A percentile compares a stretch with the other conserved stretches of the same genome.
These are phyloP conservation scores for Hypoxylon sp. DNA, from an alignment of 2,329 filamentous ascomycete genomes.

Conservation along the genomic window DNA sequence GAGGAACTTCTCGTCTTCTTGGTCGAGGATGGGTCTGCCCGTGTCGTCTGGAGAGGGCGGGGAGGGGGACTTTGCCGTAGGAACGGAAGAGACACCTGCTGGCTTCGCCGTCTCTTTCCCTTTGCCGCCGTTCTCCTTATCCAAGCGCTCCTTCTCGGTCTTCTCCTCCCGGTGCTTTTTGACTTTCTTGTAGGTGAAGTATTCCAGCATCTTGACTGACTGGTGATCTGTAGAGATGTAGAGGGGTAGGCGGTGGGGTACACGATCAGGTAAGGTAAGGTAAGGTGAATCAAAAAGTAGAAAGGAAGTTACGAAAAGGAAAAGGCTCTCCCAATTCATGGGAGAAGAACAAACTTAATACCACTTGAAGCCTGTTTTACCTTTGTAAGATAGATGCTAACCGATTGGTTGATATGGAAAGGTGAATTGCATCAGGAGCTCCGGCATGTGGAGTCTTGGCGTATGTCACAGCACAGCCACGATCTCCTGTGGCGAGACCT, in stretches of 20 bases:
- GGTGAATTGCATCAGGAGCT: slow-evolving; percentile 12
- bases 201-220: slow-evolving; percentile 67
- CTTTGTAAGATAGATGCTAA: slow-evolving; percentile 22
- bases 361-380: slow-evolving; percentile 40
- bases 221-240: slow-evolving; percentile 11
- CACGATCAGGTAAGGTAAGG: no score
- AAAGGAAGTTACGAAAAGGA: slow-evolving; percentile 9
- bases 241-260: no score
- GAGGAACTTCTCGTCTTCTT: slow-evolving; percentile 70
- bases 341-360: slow-evolving; percentile 7
- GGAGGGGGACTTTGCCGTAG: no score
- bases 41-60: slow-evolving; percentile 33
- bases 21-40: slow-evolving; percentile 61
- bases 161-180: slow-evolving; percentile 70
- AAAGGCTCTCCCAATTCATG: slow-evolving; percentile 4
- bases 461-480: slow-evolving; percentile 40
- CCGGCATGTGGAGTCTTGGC: slow-evolving; percentile 21
- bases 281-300: slow-evolving; percentile 4
- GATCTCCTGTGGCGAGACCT: slow-evolving; percentile 40
- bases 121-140: slow-evolving; percentile 33
- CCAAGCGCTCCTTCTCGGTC: slow-evolving; percentile 47
- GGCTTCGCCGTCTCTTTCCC: slow-evolving; percentile 67
- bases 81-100: slow-evolving; percentile 43
- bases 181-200: slow-evolving; percentile 70
- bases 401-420: slow-evolving; percentile 35